A percentile compares a stretch with the other conserved stretches of the same genome.
Conservation (phyloP, 1,139 yeast species). For the Pichia inconspicua region DNA sequence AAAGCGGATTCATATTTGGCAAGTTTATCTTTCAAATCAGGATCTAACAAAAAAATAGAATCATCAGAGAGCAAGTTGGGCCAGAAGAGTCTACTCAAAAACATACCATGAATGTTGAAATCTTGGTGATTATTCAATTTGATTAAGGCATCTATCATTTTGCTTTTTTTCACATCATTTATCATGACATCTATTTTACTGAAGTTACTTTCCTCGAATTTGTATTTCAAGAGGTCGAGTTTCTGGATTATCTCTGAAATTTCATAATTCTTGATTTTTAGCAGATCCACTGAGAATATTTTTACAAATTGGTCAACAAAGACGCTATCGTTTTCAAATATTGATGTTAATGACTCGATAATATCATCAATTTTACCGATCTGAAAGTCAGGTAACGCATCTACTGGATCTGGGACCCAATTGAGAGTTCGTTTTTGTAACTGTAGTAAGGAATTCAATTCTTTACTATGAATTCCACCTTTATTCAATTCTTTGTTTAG, state of each 20-base stretch:
- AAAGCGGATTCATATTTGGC: slow-evolving; percentile 36
- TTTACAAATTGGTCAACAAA: slow-evolving; percentile 66
- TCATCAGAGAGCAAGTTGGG: slow-evolving; percentile 35
- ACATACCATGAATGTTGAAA: slow-evolving; percentile 28
- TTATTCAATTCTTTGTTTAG: slow-evolving; percentile 46
- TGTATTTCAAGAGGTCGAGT: slow-evolving; percentile 47
- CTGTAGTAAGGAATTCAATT: neutral
- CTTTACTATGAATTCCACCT: slow-evolving; percentile 1
- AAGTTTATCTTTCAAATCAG: slow-evolving; percentile 32
- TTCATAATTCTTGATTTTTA: slow-evolving; percentile 41
- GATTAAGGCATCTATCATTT: slow-evolving; percentile 29
- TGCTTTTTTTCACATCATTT: slow-evolving; percentile 58
- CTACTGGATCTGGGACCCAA: slow-evolving; percentile 93
- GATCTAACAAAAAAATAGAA: slow-evolving; percentile 38
- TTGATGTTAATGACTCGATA: slow-evolving; percentile 62
- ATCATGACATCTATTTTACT: slow-evolving; percentile 79
- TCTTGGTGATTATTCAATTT: slow-evolving; percentile 11
- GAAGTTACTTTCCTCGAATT: slow-evolving; percentile 48
- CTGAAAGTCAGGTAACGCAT: slow-evolving; percentile 79
- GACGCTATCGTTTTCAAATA: slow-evolving; percentile 71
- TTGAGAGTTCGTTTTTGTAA: slow-evolving; percentile 28
- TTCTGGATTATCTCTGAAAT: slow-evolving; percentile 32
- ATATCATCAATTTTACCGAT: slow-evolving; percentile 59
- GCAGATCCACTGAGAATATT: slow-evolving; percentile 55
- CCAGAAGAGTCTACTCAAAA: slow-evolving; percentile 43